Evolutionary conservation across 2,329 filamentous ascomycete genomes (phyloP), one percentile per base, ranked within the genome.

Genomic region (Camptophora hylomeconis): DNA sequence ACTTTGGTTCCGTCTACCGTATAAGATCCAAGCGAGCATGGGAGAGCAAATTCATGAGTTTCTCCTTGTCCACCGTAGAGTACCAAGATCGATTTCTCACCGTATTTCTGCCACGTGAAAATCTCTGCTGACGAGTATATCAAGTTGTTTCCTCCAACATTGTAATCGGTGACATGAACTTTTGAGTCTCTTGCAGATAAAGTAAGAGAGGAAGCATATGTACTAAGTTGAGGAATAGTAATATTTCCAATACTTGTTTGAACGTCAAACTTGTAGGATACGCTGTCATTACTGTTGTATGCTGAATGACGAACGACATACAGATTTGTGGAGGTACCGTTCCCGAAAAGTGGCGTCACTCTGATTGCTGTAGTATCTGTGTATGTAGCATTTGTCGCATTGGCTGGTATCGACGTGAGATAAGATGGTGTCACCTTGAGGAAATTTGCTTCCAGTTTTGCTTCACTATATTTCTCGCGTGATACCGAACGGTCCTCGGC

Each of bases 381-480:
- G 14, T 67, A 66, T 5, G 57, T 54, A 7, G 61, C 51, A 19
- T 50, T 51, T 3, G 45, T 60, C 19, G 57, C 48, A 41, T 61
- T 57, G 7, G 65, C 63, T 2, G 73, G 66, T 0, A 57, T 60
- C 1, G 73, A 67, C 3, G 67, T 67, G 11, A 83, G 54, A 42
- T 81, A 86, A 0, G 67, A 70, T 0, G 78, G 75, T 0, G 77
- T 80, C 0, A 73, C 76, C 41, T 75, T 75, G 29, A 81, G 51
- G 51, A 87, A 87, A 41, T 81, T 78, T 15, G 70, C 78, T 38
- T 81, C 59, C 1, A 87, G 65, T 46, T 87, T 89, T 15, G 80
- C 60, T 49, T 89, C 80, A 22, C 72, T 75, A 49, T 83, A 87
- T 49, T 87, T 87, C 47, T 84, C 78, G 2, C 79, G 67, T 16